A percentile compares a stretch with the other conserved stretches of the same genome.
These are phyloP conservation scores for Gossypium gossypioides DNA, from an alignment of 441 rosid species.

Conservation along the genomic window DNA sequence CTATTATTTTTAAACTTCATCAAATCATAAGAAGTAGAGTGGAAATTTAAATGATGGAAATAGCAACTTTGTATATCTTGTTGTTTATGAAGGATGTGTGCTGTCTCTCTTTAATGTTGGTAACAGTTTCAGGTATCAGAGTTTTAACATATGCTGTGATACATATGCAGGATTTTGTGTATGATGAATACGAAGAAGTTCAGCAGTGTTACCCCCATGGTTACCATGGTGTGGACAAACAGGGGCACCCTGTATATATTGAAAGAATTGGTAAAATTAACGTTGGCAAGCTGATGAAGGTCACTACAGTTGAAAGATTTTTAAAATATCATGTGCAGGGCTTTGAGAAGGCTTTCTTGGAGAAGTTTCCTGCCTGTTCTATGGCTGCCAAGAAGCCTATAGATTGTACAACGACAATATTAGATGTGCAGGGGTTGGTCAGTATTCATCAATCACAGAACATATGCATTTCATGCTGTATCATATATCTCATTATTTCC, in stretches of 20 bases:
- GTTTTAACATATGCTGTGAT: not conserved
- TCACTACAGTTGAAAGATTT: constrained; percentile 74
- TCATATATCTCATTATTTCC: constrained; percentile 8
- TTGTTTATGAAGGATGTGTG: constrained; percentile 12
- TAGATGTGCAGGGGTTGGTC: constrained; percentile 88
- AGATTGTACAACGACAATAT: constrained; percentile 57
- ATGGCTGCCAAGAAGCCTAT: constrained; percentile 73
- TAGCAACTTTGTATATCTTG: not conserved
- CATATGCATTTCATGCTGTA: not conserved
- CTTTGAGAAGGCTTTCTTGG: constrained; percentile 72
- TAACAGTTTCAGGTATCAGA: not conserved
- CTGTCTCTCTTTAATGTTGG: not conserved
- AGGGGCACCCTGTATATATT: constrained; percentile 73
- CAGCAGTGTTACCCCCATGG: constrained; percentile 77
- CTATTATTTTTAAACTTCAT: not conserved
- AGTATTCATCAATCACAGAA: constrained; percentile 4
- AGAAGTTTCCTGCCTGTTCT: constrained; percentile 88
- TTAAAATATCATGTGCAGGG: constrained; percentile 80
- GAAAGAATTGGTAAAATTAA: constrained; percentile 73
- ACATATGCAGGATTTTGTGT: constrained; percentile 66
- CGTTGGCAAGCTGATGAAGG: constrained; percentile 59
- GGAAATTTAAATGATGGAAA: not conserved
- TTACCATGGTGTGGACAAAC: constrained; percentile 89
- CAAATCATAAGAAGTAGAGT: constrained; percentile 1
- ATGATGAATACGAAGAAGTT: constrained; percentile 67